Base-by-base conservation (phyloP, 345 rosid genomes). In the Carallia brachiata region DNA sequence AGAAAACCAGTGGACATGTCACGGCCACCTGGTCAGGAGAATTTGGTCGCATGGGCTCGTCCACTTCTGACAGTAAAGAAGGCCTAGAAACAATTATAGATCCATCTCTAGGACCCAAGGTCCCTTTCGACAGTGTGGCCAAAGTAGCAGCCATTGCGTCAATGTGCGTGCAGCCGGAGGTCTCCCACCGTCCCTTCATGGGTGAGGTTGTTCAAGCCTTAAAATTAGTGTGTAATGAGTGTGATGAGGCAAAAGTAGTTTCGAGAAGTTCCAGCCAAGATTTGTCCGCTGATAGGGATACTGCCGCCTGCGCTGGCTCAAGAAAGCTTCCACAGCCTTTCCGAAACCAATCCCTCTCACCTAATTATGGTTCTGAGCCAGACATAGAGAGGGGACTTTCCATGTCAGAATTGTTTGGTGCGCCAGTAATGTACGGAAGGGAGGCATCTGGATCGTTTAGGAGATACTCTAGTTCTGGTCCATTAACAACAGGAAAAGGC, bases 171-270 rank as follows among this genome's bases (percentile, higher is more conserved):
- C 99, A 95, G 68, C 93, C 88, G 1, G 99, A 95, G 84, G 99
- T 90, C 54, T 89, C 95, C 0, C 89, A 95, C 86, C 95, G 97
- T 23, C 97, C 98, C 55, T 91, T 91, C 79, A 94, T 91, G 98
- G 97, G 99, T 3, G 99, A 95, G 80, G 97, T 95, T 30, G 97
- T 95, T 67, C 99, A 95, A 78, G 99, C 99, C 60, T 80, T 95
- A 71, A 95, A 95, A 78, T 83, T 95, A 30, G 95, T 95, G 2
- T 83, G 89, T 68, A 87, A 90, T 18, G 97, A 94, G 77, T 91
- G 96, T 31, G 88, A 92, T n/a, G 96, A 86, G 80, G 89, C 90
- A 3, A 88, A 77, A 66, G 95, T 81, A 7, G 83, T 82, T 34
- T 89, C 94, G 27, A 71, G 77, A 63, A 82, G 84, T 66, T 85